Percentiles rank a stretch among this genome's conserved stretches.
These are phyloP conservation scores for Trametes polyzona DNA, from an alignment of 1,284 basidiomycete genomes.

Conservation along the genomic window DNA sequence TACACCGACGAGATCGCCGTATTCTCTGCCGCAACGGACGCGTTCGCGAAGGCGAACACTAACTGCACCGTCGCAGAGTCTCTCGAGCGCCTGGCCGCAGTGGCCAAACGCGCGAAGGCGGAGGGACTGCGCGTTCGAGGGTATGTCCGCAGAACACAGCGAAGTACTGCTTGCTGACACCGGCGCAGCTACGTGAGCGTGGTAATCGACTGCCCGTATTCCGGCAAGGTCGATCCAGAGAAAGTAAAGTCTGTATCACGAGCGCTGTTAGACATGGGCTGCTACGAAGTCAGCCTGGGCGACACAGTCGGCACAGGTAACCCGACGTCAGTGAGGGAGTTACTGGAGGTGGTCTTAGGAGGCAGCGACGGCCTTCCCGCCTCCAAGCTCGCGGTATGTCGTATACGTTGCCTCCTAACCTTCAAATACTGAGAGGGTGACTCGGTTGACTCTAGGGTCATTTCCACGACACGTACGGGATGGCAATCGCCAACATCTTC, in stretches of 20 bases:
- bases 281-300: conserved; percentile 91
- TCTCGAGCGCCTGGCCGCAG: conserved; percentile 64
- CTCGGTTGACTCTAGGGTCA: conserved; percentile 28
- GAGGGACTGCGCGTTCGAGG: conserved; percentile 73
- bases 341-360: conserved; percentile 74
- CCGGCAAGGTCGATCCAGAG: conserved; percentile 73
- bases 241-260: conserved; percentile 74
- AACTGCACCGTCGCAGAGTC: conserved; percentile 81
- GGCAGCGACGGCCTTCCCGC: conserved; percentile 51
- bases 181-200: conserved; percentile 81
- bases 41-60: conserved; percentile 86
- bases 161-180: neutral
- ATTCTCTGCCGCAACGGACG: conserved; percentile 89
- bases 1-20: conserved; percentile 87
- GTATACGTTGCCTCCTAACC: conserved; percentile 31
- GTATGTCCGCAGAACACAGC: conserved; percentile 14
- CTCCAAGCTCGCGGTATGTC: conserved; percentile 66
- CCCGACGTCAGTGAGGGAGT: conserved; percentile 64
- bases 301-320: conserved; percentile 93
- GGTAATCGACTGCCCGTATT: conserved; percentile 86
- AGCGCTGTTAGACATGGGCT: conserved; percentile 85
- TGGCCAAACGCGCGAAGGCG: conserved; percentile 63
- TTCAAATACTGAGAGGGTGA: neutral
- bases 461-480: conserved; percentile 90
- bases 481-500: conserved; percentile 75